Percentiles rank a stretch among this genome's conserved stretches.
Conservation (phyloP, 179 eudicot species). For the Silene vulgaris region DNA sequence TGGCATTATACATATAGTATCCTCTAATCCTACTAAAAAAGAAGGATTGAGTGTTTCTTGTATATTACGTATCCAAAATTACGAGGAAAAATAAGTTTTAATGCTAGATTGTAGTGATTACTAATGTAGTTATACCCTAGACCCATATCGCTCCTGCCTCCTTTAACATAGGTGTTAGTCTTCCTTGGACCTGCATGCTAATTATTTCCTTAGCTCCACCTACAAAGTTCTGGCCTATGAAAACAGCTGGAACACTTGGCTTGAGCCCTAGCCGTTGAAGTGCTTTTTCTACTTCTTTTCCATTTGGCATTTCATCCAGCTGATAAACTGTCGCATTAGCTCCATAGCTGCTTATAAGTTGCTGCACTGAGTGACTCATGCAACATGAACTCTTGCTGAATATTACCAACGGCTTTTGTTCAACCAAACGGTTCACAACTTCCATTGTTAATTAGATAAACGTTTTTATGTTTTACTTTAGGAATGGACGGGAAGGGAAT, state of each 20-base stretch:
- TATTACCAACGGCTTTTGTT: conserved; percentile 34
- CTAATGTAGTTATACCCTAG: conserved; percentile 21
- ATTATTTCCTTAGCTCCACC: conserved; percentile 38
- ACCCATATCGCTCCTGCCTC: conserved; percentile 36
- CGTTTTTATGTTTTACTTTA: background rate
- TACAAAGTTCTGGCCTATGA: conserved; percentile 28
- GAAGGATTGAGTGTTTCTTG: conserved; percentile 8
- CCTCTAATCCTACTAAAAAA: conserved; percentile 12
- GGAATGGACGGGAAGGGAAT: conserved; percentile 1
- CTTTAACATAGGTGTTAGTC: conserved; percentile 31
- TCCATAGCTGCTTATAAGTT: conserved; percentile 31
- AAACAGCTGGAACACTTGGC: conserved; percentile 31
- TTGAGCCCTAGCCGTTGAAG: conserved; percentile 27
- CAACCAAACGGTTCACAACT: conserved; percentile 23
- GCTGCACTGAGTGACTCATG: conserved; percentile 38
- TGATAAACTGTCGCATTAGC: conserved; percentile 33
- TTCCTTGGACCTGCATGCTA: conserved; percentile 33
- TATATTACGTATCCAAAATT: conserved; percentile 5
- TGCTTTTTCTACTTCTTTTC: conserved; percentile 30
- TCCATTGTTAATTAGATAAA: conserved; percentile 21
- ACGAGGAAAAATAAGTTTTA: background rate
- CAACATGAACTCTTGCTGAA: conserved; percentile 37
- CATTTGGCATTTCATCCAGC: conserved; percentile 29
- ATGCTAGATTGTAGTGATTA: background rate
- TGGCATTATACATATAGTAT: conserved; percentile 5